Evolutionary conservation across 2,329 filamentous ascomycete genomes (phyloP).

Genomic region (Aspergillus fructus): DNA sequence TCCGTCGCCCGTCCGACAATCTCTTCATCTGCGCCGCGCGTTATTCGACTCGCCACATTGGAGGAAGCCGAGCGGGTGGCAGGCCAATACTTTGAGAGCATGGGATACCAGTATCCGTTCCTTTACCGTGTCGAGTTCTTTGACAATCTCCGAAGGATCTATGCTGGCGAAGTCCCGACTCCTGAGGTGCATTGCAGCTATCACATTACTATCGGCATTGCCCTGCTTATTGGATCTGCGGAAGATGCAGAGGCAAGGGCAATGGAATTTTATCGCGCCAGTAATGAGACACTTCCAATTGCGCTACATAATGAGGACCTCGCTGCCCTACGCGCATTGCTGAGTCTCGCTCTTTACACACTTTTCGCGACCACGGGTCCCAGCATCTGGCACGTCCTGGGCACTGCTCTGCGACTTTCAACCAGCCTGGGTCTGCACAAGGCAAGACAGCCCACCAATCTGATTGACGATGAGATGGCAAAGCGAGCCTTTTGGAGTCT

Average conservation of each 20-base stretch:
- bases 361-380: constrained; percentile 39
- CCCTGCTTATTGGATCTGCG: constrained; percentile 34
- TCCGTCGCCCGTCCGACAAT: constrained; percentile 32
- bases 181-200: constrained; percentile 37
- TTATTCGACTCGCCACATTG: constrained; percentile 34
- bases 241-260: constrained; percentile 31
- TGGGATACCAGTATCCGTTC: constrained; percentile 42
- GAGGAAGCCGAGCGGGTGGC: constrained; percentile 36
- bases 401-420: constrained; percentile 37
- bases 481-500: constrained; percentile 47
- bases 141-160: constrained; percentile 33
- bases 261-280: constrained; percentile 36
- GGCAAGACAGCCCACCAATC: constrained; percentile 24
- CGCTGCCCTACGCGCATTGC: constrained; percentile 35
- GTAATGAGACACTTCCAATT: constrained; percentile 33
- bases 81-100: constrained; percentile 38
- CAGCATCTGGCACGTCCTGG: constrained; percentile 42
- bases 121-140: constrained; percentile 36
- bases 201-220: constrained; percentile 38
- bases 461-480: constrained; percentile 39
- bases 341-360: constrained; percentile 39
- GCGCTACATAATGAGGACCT: constrained; percentile 41
- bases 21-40: constrained; percentile 30
- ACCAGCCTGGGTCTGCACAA: constrained; percentile 41
- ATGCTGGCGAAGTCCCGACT: constrained; percentile 32